Percentiles rank a stretch among this genome's conserved stretches.
These are phyloP conservation scores for Blumeria graminis DNA, from an alignment of 2,329 filamentous ascomycete genomes.

Conservation along the genomic window DNA sequence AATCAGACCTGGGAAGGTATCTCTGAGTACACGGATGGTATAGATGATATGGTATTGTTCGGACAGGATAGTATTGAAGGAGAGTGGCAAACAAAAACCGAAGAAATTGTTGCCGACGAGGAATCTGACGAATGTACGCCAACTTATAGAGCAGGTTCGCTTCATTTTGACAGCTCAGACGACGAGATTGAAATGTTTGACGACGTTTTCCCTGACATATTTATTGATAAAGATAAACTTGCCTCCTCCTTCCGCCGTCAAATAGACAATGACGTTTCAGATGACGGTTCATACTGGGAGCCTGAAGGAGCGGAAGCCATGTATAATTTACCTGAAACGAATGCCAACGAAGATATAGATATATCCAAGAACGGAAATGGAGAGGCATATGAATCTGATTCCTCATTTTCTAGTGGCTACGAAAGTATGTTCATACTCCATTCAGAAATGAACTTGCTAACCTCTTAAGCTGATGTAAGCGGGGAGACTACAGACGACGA, in stretches of 20 bases:
- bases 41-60: slow-evolving; percentile 11
- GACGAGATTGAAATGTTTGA: slow-evolving; percentile 35
- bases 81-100: background rate
- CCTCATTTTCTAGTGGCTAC: slow-evolving; percentile 25
- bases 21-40: slow-evolving; percentile 13
- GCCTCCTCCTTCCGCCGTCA: slow-evolving; percentile 49
- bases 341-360: background rate
- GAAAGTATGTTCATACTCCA: slow-evolving; percentile 25
- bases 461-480: slow-evolving; percentile 27
- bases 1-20: slow-evolving; percentile 32
- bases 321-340: background rate
- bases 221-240: slow-evolving; percentile 48
- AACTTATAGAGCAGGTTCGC: slow-evolving; percentile 13
- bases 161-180: slow-evolving; percentile 53
- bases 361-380: slow-evolving; percentile 4
- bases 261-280: slow-evolving; percentile 36
- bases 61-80: slow-evolving; percentile 12
- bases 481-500: slow-evolving; percentile 34
- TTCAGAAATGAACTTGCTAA: slow-evolving; percentile 19
- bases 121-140: background rate
- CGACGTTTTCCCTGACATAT: slow-evolving; percentile 53
- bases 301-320: background rate
- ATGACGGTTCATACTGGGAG: slow-evolving; percentile 9
- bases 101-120: slow-evolving; percentile 2
- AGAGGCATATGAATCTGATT: slow-evolving; percentile 12